These are phyloP conservation scores for Arabidopsis lyrata DNA, from an alignment of 441 rosid genomes.

Conservation along the genomic window DNA sequence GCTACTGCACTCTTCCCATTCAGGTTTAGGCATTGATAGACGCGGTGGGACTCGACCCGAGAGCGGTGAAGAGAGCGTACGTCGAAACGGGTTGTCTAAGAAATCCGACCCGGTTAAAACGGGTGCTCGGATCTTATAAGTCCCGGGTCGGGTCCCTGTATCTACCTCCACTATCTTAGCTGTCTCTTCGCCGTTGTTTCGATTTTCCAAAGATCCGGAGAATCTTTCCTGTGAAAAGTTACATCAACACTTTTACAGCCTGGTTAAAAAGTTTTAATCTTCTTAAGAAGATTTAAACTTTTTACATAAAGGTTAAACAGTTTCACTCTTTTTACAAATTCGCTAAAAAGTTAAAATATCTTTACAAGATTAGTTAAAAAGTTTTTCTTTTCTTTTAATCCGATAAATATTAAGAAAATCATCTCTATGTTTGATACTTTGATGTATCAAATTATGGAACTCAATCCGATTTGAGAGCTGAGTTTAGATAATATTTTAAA, in stretches of 20 bases:
- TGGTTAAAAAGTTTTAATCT: not conserved
- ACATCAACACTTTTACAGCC: conserved; percentile 10
- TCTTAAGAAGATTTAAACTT: not conserved
- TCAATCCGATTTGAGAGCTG: not conserved
- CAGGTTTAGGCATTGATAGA: conserved; percentile 50
- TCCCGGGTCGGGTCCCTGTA: conserved; percentile 57
- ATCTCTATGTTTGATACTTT: not conserved
- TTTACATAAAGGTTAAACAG: not conserved
- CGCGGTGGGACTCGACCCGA: conserved; percentile 53
- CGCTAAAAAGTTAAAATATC: not conserved
- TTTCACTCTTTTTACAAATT: not conserved
- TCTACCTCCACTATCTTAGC: conserved; percentile 77
- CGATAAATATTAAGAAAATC: not conserved
- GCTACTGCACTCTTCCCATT: conserved; percentile 58
- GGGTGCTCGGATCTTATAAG: conserved; percentile 55
- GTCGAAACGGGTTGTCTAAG: conserved; percentile 50
- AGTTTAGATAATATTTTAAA: too few relatives aligned
- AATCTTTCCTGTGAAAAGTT: conserved; percentile 61
- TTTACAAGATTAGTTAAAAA: not conserved
- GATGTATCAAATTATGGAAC: conserved; percentile 4
- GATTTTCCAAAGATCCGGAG: conserved; percentile 56
- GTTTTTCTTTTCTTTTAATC: too few relatives aligned
- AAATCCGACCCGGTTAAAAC: conserved; percentile 50
- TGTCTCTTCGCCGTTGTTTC: conserved; percentile 53
- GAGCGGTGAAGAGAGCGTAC: conserved; percentile 55